Conservation (phyloP, 192 early-diverging fungal species). For the Entophlyctis luteolus region DNA sequence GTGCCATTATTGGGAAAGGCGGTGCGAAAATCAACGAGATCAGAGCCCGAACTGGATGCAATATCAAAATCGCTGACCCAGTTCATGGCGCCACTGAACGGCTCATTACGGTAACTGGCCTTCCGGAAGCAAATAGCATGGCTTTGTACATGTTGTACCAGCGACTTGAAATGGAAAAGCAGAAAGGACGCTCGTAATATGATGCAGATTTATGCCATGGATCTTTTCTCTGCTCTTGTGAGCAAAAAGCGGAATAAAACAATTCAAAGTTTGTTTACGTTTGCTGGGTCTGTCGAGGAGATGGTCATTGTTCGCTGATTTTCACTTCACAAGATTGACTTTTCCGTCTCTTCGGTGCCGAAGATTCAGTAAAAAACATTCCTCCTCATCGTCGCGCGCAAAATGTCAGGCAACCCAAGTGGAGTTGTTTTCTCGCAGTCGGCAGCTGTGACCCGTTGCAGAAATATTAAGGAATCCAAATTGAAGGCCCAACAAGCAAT, state of each 20-base stretch:
- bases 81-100: constrained; percentile 78
- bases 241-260: neutral
- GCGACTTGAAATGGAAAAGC: constrained; percentile 77
- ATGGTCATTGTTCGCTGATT: neutral
- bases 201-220: neutral
- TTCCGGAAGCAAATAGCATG: constrained; percentile 79
- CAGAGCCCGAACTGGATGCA: constrained; percentile 40
- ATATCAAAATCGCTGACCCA: constrained; percentile 84
- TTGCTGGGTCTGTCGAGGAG: neutral
- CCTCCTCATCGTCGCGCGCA: no score
- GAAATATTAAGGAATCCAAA: constrained; percentile 16
- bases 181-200: constrained; percentile 6
- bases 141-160: constrained; percentile 88
- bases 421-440: constrained; percentile 1
- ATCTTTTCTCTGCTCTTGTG: neutral
- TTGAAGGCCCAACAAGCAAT: constrained; percentile 18
- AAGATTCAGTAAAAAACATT: no score
- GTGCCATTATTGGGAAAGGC: constrained; percentile 94
- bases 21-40: constrained; percentile 61
- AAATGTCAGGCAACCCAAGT: no score
- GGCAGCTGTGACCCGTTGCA: constrained; percentile 13
- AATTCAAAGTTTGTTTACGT: no score
- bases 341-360: no score
- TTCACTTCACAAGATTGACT: no score
- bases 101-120: constrained; percentile 88